phyloP scores from a whole-genome alignment of 257 asterid species.

The Fraxinus americana region DNA sequence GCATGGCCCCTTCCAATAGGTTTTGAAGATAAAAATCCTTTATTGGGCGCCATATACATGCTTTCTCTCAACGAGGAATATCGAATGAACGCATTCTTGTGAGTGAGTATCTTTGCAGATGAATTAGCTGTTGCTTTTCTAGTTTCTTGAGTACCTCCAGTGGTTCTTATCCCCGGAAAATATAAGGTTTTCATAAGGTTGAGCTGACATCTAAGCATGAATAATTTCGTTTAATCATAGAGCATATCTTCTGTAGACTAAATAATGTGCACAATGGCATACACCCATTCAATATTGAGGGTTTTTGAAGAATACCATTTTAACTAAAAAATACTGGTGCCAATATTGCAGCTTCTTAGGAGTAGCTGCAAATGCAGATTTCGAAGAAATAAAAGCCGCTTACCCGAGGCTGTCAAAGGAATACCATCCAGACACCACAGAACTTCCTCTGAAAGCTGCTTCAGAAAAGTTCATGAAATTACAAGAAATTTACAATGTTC shows the following conservation, averaged over 20 bases:
- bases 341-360: slow-evolving; percentile 65
- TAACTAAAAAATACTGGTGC: background rate
- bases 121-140: background rate
- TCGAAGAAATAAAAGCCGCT: slow-evolving; percentile 85
- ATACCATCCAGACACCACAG: slow-evolving; percentile 85
- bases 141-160: background rate
- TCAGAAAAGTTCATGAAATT: slow-evolving; percentile 77
- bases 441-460: slow-evolving; percentile 84
- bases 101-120: no score
- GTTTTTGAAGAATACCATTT: background rate
- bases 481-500: slow-evolving; percentile 58
- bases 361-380: slow-evolving; percentile 66
- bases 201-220: background rate
- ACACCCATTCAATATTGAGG: background rate
- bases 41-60: background rate
- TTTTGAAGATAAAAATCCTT: no score
- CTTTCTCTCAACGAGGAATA: no score
- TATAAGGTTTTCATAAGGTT: background rate
- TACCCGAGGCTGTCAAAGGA: slow-evolving; percentile 79
- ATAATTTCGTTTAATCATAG: no score
- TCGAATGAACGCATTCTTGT: no score
- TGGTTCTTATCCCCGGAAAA: no score
- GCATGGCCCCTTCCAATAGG: background rate
- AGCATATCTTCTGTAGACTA: background rate
- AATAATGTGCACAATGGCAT: background rate